Evolutionary conservation across 139 green algal species (phyloP).

Genomic region (Monoraphidium neglectum): DNA sequence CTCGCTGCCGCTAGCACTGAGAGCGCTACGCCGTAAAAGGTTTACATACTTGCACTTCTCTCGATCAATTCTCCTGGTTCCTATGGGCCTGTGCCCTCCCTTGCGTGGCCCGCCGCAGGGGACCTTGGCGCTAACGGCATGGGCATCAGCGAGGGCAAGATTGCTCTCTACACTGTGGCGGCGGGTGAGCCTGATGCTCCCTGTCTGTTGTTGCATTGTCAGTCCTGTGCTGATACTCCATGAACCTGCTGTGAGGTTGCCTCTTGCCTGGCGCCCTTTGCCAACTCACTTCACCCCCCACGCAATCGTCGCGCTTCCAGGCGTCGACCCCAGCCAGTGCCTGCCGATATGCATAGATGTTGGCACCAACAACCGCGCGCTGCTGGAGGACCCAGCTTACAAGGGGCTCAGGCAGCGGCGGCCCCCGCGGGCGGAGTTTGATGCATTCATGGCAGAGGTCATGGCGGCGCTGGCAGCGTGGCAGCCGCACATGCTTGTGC

Average conservation of each 20-base stretch:
- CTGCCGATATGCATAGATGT: conserved; percentile 91
- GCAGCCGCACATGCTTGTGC: conserved; percentile 69
- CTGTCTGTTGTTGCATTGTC: no score
- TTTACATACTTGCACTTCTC: no score
- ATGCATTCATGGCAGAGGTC: conserved; percentile 67
- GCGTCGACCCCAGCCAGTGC: conserved; percentile 41
- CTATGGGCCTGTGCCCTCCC: no score
- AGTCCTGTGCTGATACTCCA: neutral
- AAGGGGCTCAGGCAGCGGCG: conserved; percentile 48
- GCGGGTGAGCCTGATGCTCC: conserved; percentile 39
- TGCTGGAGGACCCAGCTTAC: conserved; percentile 80
- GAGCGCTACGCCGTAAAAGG: no score
- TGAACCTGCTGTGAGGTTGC: conserved; percentile 55
- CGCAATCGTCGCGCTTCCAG: no score
- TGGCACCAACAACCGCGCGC: conserved; percentile 68
- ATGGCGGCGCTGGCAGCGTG: conserved; percentile 51
- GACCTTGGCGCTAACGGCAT: conserved; percentile 82
- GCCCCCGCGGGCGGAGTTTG: conserved; percentile 43
- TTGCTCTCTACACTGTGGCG: conserved; percentile 73
- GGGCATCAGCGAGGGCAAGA: conserved; percentile 85
- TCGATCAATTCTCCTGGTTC: no score
- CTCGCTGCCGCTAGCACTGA: no score
- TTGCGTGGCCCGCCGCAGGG: conserved; percentile 6
- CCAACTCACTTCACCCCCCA: no score
- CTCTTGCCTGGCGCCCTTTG: conserved; percentile 72